Conservation (phyloP, 768 basidiomycete species). For the Serendipita sp. region DNA sequence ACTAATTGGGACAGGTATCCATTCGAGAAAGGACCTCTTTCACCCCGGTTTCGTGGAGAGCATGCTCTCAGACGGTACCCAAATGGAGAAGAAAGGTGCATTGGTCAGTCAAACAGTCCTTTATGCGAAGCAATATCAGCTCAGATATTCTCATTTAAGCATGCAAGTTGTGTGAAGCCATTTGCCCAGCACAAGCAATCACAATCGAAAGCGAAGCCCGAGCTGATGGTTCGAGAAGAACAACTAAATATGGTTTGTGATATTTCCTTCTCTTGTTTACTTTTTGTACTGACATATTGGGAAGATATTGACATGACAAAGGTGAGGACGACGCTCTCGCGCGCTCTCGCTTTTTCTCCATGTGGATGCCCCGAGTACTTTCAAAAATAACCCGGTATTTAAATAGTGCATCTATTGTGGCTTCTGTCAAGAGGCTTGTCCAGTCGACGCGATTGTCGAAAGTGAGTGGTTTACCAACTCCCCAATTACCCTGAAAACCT, state of each 20-base stretch:
- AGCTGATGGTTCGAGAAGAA: slow-evolving; percentile 86
- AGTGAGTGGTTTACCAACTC: slow-evolving; percentile 36
- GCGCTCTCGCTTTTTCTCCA: not conserved
- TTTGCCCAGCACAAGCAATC: slow-evolving; percentile 98
- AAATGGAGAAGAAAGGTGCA: slow-evolving; percentile 96
- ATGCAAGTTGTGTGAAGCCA: slow-evolving; percentile 98
- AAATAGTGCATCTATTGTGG: slow-evolving; percentile 94
- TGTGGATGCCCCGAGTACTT: no score
- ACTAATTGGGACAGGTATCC: slow-evolving; percentile 48
- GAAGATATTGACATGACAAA: slow-evolving; percentile 98
- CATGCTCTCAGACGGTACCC: slow-evolving; percentile 94
- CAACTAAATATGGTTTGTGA: slow-evolving; percentile 82
- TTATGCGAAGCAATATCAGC: not conserved
- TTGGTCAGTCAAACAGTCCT: slow-evolving; percentile 44
- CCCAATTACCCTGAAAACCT: not conserved
- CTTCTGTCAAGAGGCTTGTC: slow-evolving; percentile 99
- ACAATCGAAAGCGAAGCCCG: slow-evolving; percentile 98
- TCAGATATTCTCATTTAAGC: slow-evolving; percentile 32
- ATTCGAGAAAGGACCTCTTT: slow-evolving; percentile 94
- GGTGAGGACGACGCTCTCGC: slow-evolving; percentile 10
- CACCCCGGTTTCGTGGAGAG: slow-evolving; percentile 96
- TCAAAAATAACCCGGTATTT: no score
- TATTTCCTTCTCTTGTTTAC: slow-evolving; percentile 4
- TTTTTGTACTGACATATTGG: slow-evolving; percentile 7
- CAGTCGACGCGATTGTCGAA: slow-evolving; percentile 98